Evolutionary conservation across 2,329 filamentous ascomycete genomes (phyloP).

Genomic region (Stagonosporopsis chrysanthemi): DNA sequence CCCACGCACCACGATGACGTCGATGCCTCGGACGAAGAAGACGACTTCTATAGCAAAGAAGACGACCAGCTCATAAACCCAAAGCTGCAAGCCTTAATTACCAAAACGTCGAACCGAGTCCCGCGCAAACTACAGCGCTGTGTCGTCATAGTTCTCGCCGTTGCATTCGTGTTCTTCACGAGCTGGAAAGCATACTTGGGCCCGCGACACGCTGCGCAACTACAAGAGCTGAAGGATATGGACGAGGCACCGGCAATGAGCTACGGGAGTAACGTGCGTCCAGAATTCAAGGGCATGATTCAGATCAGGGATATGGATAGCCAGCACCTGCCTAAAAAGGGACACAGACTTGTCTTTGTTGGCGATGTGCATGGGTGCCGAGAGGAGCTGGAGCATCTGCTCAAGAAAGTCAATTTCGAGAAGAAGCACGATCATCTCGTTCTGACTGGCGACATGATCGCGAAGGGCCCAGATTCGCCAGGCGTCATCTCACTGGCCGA

Average conservation of each 20-base stretch:
- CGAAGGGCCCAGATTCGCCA: slow-evolving; percentile 83
- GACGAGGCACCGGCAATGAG: slow-evolving; percentile 31
- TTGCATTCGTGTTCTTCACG: slow-evolving; percentile 41
- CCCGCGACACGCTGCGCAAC: slow-evolving; percentile 47
- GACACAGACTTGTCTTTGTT: slow-evolving; percentile 75
- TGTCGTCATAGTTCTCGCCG: slow-evolving; percentile 41
- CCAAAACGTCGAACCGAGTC: slow-evolving; percentile 36
- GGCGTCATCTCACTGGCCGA: slow-evolving; percentile 81
- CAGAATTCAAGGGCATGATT: slow-evolving; percentile 59
- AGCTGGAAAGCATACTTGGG: slow-evolving; percentile 49
- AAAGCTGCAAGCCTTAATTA: slow-evolving; percentile 41
- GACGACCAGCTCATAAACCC: slow-evolving; percentile 44
- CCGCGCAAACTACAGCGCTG: slow-evolving; percentile 48
- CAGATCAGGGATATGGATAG: slow-evolving; percentile 60
- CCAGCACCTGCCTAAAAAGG: slow-evolving; percentile 53
- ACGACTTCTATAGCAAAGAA: slow-evolving; percentile 47
- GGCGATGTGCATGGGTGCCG: slow-evolving; percentile 94
- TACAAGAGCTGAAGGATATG: slow-evolving; percentile 47
- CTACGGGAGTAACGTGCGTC: slow-evolving; percentile 59
- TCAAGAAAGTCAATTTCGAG: slow-evolving; percentile 72
- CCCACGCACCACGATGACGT: slow-evolving; percentile 35
- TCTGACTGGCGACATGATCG: slow-evolving; percentile 60
- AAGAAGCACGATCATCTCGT: slow-evolving; percentile 59
- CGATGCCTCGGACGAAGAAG: slow-evolving; percentile 51
- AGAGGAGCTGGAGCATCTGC: slow-evolving; percentile 64